These are phyloP conservation scores for Lasiodiplodia sp. DNA, from an alignment of 2,329 filamentous ascomycete species.

Conservation along the genomic window DNA sequence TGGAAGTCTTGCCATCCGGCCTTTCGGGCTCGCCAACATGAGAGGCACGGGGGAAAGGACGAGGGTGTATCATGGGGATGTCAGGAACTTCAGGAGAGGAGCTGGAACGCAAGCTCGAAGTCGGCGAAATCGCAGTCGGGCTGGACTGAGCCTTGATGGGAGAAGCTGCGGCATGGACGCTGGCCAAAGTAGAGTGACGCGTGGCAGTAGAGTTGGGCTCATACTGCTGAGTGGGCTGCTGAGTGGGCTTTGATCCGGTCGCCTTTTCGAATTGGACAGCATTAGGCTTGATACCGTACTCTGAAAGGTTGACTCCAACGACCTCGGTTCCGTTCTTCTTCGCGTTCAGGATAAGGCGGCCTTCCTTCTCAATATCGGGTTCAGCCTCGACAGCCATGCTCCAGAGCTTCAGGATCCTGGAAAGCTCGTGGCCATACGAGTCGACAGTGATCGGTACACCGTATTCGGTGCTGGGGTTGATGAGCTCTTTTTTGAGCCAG, in stretches of 20 bases:
- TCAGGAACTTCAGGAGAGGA: not conserved
- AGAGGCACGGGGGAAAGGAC: not conserved
- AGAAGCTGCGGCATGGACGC: not conserved
- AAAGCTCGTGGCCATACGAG: not conserved
- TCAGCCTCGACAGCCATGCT: not conserved
- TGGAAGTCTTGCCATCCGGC: not conserved
- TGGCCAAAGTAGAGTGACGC: not conserved
- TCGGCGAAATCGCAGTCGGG: not conserved
- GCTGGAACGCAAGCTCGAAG: slow-evolving; percentile 5
- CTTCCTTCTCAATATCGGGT: not conserved
- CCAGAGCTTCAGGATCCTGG: slow-evolving; percentile 1
- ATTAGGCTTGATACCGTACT: not conserved
- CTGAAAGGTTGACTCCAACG: not conserved
- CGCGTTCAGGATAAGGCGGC: not conserved
- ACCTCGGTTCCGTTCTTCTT: slow-evolving; percentile 1
- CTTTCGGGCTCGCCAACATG: not conserved
- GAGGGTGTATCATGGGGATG: not conserved
- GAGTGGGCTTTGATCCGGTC: too few species aligned
- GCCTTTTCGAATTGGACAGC: not conserved
- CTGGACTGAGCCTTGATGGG: not conserved
- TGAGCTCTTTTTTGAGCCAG: not conserved
- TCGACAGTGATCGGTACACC: not conserved
- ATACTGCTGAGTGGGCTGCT: too few species aligned
- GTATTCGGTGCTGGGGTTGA: slow-evolving; percentile 2
- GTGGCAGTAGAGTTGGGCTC: not conserved